Evolutionary conservation across 768 basidiomycete species (phyloP), one percentile per base, ranked within the genome.

Genomic region (Dacryopinax primogenitus): DNA sequence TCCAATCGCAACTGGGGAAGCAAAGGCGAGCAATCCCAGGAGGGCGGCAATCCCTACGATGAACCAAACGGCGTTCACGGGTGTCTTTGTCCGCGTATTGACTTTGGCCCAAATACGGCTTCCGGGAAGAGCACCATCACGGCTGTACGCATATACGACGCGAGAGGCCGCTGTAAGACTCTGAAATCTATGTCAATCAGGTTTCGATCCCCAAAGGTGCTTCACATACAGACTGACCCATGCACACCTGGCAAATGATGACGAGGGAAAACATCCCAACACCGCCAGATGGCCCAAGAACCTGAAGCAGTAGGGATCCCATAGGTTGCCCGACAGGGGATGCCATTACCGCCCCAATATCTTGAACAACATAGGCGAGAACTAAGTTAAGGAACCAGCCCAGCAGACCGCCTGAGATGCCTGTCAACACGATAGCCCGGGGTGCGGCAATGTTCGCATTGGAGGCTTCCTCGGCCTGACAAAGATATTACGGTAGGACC

Each of bases 121-220:
- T 0, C 45, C 33, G 35, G 66, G 65, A 26, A 65, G 61, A 0
- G 64, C 28, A 28, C 66, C 66, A 37, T 68, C 67, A n/a, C 67
- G 66, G 23, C 66, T 63, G 44, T 66, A 66, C 1, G 67, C 66
- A 33, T 62, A 66, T 11, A 63, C 58, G 12, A 68, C 39, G 23
- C 66, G 63, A 26, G 66, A 62, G 21, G 63, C 58, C 12, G 63
- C 80, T 13, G 51, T 58, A 23, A 58, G 21, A 30, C 51, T 3
- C 51, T 58, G 26, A 9, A 30, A 15, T 13, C 4, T 32, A 58
- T 30, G 7, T 28, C 13, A 58, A 6, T 28, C 15, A 11, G 9
- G 26, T 9, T 58, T 18, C 11, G 18, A 9, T 3, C 15, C 4
- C 26, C 23, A 18, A 30, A 28, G 4, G 13, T 28, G 7, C 26